Evolutionary conservation across 2,329 filamentous ascomycete species (phyloP).

Genomic region (Fusarium sp.): DNA sequence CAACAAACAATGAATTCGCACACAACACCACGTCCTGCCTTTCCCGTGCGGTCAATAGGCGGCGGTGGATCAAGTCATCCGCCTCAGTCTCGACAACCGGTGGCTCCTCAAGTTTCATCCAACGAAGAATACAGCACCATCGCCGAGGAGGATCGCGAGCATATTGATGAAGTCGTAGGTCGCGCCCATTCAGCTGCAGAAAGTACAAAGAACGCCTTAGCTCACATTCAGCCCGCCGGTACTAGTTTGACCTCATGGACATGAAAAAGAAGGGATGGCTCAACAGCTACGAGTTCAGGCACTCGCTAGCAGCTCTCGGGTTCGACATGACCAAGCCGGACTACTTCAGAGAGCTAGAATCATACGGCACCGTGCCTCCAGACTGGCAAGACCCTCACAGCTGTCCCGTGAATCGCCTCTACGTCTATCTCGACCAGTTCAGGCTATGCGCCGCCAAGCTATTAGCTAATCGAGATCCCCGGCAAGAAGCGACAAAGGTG

Average conservation of each 20-base stretch:
- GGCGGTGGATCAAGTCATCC: slow-evolving; percentile 46
- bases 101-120: slow-evolving; percentile 48
- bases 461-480: slow-evolving; percentile 84
- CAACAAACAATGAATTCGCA: slow-evolving; percentile 50
- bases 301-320: slow-evolving; percentile 93
- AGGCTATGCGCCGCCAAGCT: slow-evolving; percentile 80
- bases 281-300: slow-evolving; percentile 98
- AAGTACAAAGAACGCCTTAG: background rate
- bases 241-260: slow-evolving; percentile 92
- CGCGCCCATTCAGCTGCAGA: background rate
- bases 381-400: slow-evolving; percentile 61
- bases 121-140: slow-evolving; percentile 60
- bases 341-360: slow-evolving; percentile 82
- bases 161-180: slow-evolving; percentile 92
- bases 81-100: slow-evolving; percentile 46
- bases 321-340: slow-evolving; percentile 91
- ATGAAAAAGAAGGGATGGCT: slow-evolving; percentile 94
- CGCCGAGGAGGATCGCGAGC: slow-evolving; percentile 89
- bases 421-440: slow-evolving; percentile 66
- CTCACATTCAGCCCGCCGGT: slow-evolving; percentile 26
- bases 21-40: slow-evolving; percentile 50
- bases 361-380: slow-evolving; percentile 79
- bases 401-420: slow-evolving; percentile 57
- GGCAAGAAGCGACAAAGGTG: slow-evolving; percentile 90
- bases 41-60: slow-evolving; percentile 49